Conservation (phyloP, 768 basidiomycete species). For the Asterophora lycoperdoides region DNA sequence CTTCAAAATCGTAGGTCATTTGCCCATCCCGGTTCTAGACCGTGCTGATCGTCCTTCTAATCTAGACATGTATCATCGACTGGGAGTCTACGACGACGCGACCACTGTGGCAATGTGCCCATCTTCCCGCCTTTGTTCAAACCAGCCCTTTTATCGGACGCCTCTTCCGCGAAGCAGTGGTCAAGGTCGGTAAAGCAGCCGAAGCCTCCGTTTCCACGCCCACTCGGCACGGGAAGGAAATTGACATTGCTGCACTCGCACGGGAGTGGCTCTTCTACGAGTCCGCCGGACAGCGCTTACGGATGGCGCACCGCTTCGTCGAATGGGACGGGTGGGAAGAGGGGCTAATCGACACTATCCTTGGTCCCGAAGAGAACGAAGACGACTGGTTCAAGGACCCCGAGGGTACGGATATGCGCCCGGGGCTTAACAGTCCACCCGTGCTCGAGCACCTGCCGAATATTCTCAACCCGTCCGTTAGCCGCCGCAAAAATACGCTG, state of each 20-base stretch:
- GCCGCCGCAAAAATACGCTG: conserved; percentile 37
- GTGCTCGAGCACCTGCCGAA: conserved; percentile 5
- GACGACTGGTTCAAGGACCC: conserved; percentile 63
- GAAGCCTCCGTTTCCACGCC: conserved; percentile 21
- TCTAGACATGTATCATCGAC: conserved; percentile 80
- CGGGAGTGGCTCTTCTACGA: conserved; percentile 76
- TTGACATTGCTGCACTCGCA: conserved; percentile 43
- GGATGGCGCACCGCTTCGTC: conserved; percentile 73
- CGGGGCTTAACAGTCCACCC: conserved; percentile 21
- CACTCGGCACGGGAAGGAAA: conserved; percentile 17
- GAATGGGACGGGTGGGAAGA: conserved; percentile 96
- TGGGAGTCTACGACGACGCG: conserved; percentile 90
- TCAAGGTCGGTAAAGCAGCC: conserved; percentile 33
- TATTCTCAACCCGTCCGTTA: conserved; percentile 22
- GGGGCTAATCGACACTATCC: conserved; percentile 68
- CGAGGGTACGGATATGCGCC: conserved; percentile 15
- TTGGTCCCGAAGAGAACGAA: conserved; percentile 68
- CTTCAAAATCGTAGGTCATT: conserved; percentile 60
- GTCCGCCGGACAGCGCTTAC: conserved; percentile 55
- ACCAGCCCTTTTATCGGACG: conserved; percentile 70
- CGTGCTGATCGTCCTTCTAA: conserved; percentile 12
- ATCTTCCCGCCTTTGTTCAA: conserved; percentile 76
- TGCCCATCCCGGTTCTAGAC: neutral
- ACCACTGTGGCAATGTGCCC: conserved; percentile 81
- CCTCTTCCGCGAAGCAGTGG: conserved; percentile 64